Conservation (phyloP, 1,284 basidiomycete species). For the Trametes pubescens region DNA sequence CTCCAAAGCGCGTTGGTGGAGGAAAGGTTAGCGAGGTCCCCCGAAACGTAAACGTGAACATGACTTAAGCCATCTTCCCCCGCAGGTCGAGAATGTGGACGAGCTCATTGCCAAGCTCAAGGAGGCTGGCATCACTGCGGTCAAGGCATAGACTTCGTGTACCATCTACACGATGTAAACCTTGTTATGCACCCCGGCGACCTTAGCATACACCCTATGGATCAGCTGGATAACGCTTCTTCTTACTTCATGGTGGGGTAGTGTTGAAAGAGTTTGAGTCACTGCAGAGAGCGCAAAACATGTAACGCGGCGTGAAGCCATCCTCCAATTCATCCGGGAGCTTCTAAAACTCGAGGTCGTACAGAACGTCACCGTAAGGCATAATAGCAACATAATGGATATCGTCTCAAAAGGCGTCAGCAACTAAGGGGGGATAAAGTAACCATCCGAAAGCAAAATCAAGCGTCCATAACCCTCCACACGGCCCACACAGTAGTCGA, state of each 20-base stretch:
- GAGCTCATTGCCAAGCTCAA: slow-evolving; percentile 92
- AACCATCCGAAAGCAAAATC: slow-evolving; percentile 9
- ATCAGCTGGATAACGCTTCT: no score
- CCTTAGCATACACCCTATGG: no score
- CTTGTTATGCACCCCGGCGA: background rate
- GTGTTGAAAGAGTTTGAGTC: no score
- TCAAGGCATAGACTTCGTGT: slow-evolving; percentile 41
- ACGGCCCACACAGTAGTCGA: background rate
- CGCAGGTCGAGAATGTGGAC: slow-evolving; percentile 83
- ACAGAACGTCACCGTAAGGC: slow-evolving; percentile 7
- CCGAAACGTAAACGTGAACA: no score
- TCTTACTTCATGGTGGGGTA: background rate
- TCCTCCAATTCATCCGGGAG: background rate
- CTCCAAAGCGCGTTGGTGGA: slow-evolving; percentile 91
- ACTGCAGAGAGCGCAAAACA: no score
- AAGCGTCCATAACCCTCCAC: slow-evolving; percentile 7
- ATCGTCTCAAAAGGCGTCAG: slow-evolving; percentile 1
- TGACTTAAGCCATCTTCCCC: background rate
- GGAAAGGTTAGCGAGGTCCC: slow-evolving; percentile 71
- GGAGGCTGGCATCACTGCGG: slow-evolving; percentile 81
- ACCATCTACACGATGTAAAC: background rate
- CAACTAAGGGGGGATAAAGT: slow-evolving; percentile 17
- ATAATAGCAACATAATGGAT: slow-evolving; percentile 19
- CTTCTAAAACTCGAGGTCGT: background rate
- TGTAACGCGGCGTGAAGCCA: no score